Conservation (phyloP, 1,139 yeast species). For the Suhomyces yuchorum region DNA sequence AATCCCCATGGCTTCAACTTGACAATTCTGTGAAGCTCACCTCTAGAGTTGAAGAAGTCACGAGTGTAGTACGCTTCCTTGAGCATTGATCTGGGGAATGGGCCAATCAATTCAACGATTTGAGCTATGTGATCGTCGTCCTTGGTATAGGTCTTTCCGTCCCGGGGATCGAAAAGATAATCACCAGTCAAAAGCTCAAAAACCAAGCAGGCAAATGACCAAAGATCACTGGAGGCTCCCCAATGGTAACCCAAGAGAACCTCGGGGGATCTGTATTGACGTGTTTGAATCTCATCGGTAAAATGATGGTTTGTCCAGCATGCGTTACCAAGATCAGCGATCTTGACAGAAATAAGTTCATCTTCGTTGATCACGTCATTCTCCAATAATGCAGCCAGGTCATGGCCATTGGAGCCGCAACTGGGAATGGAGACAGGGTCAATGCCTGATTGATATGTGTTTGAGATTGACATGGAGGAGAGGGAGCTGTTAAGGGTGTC, state of each 20-base stretch:
- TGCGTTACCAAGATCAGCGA: conserved; percentile 55
- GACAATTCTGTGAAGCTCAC: conserved; percentile 29
- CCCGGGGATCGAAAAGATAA: conserved; percentile 50
- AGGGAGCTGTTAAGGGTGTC: conserved; percentile 41
- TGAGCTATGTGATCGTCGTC: conserved; percentile 56
- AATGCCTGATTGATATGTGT: conserved; percentile 22
- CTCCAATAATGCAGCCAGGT: conserved; percentile 7
- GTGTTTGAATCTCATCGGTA: conserved; percentile 53
- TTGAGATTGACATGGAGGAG: conserved; percentile 47
- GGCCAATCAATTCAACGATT: conserved; percentile 48
- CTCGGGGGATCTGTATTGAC: conserved; percentile 53
- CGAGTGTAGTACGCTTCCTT: conserved; percentile 47
- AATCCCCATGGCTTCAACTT: conserved; percentile 54
- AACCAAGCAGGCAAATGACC: conserved; percentile 51
- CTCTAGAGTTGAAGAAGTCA: conserved; percentile 42
- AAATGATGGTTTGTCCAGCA: conserved; percentile 54
- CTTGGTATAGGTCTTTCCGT: conserved; percentile 48
- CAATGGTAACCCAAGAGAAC: conserved; percentile 51
- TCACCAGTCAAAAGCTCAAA: conserved; percentile 53
- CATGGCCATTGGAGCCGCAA: conserved; percentile 15
- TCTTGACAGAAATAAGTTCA: conserved; percentile 50
- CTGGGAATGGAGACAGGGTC: conserved; percentile 30
- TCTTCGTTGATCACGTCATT: conserved; percentile 42
- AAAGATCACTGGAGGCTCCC: conserved; percentile 53
- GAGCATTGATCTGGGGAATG: conserved; percentile 45